These are phyloP conservation scores for Nematodospora valgi DNA, from an alignment of 805 yeast genomes.

Conservation along the genomic window DNA sequence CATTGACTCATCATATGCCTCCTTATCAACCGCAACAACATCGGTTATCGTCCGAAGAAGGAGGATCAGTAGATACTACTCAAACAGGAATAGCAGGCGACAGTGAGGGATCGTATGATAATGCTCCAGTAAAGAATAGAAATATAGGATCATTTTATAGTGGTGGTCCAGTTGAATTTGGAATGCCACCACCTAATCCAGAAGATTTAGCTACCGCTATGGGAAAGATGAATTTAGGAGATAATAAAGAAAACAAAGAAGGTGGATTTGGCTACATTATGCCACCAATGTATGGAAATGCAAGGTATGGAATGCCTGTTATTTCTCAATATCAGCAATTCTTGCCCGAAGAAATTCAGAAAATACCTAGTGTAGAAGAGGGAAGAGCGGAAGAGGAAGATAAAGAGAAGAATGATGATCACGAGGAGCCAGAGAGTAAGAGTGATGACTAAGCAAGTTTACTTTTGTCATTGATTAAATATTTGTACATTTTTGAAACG, in stretches of 20 bases:
- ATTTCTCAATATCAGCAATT: constrained; percentile 13
- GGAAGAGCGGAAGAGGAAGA: constrained; percentile 2
- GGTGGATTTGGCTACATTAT: constrained; percentile 1
- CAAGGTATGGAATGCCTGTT: constrained; percentile 15
- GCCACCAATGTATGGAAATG: constrained; percentile 8
- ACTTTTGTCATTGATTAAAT: too few relatives aligned
- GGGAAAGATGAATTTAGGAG: constrained; percentile 1
- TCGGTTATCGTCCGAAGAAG: not conserved
- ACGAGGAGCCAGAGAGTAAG: constrained; percentile 1
- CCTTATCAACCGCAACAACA: constrained; percentile 1
- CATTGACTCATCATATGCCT: constrained; percentile 8
- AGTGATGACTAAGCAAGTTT: too few relatives aligned
- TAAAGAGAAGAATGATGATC: not conserved
- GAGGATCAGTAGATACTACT: not conserved
- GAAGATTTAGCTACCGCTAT: not conserved
- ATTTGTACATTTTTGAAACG: too few relatives aligned
- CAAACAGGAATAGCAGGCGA: too few relatives aligned
- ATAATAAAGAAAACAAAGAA: too few relatives aligned
- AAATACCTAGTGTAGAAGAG: too few relatives aligned
- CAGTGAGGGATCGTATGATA: not conserved
- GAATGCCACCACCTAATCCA: not conserved
- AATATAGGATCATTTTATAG: not conserved
- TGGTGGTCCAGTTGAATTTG: not conserved
- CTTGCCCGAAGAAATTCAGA: constrained; percentile 11
- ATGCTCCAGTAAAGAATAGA: not conserved